Evolutionary conservation across 495 filamentous ascomycete species (phyloP).

Genomic region (Podospora pseudoanserina): DNA sequence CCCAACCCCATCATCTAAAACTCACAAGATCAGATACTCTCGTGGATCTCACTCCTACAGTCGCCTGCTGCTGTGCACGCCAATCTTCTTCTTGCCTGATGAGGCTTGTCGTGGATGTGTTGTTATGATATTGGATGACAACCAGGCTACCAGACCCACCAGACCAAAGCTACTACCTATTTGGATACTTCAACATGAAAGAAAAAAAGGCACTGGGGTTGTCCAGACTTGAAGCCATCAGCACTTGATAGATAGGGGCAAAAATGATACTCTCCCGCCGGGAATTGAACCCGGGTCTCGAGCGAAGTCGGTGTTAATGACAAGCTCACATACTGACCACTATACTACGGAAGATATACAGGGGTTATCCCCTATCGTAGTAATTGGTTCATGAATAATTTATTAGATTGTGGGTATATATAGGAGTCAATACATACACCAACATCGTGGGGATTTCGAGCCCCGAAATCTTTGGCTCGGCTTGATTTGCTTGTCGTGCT

Average conservation of each 20-base stretch:
- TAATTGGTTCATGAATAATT: slow-evolving; percentile 11
- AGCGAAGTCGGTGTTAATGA: slow-evolving; percentile 22
- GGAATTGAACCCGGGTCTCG: slow-evolving; percentile 34
- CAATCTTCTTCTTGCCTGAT: not conserved
- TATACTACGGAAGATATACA: slow-evolving; percentile 33
- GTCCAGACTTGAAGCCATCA: no score
- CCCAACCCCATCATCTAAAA: not conserved
- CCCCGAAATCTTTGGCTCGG: no score
- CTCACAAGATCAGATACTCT: not conserved
- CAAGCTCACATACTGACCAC: slow-evolving; percentile 35
- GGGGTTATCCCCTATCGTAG: slow-evolving; percentile 27
- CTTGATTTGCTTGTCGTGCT: no score
- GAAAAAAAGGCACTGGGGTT: not conserved
- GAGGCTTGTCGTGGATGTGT: not conserved
- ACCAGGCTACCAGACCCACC: not conserved
- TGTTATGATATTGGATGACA: not conserved
- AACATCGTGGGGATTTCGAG: no score
- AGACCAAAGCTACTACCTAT: not conserved
- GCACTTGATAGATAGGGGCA: not conserved
- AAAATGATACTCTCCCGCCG: slow-evolving; percentile 29
- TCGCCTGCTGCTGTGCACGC: not conserved
- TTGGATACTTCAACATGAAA: not conserved
- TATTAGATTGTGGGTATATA: not conserved
- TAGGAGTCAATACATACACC: no score
- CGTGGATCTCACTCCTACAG: not conserved